Conservation (phyloP, 768 basidiomycete genomes). For the Boletus rubropictus region DNA sequence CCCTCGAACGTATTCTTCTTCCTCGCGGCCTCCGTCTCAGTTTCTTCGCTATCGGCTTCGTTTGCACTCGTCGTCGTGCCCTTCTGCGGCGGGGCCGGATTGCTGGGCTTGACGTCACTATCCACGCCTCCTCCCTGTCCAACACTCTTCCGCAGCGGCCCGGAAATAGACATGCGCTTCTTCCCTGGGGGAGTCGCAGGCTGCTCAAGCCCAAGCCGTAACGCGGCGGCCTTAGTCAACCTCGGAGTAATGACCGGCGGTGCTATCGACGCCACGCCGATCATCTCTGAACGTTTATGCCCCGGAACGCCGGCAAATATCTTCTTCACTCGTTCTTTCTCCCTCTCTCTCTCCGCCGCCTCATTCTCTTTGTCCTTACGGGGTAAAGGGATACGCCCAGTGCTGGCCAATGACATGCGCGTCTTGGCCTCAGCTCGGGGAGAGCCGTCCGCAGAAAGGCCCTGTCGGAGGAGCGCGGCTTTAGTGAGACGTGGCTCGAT, state of each 20-base stretch:
- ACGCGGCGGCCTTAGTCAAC: constrained; percentile 69
- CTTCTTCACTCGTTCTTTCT: constrained; percentile 55
- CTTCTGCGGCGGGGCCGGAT: constrained; percentile 11
- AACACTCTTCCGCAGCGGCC: constrained; percentile 8
- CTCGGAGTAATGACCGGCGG: constrained; percentile 67
- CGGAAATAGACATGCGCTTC: constrained; percentile 33
- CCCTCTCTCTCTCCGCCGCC: constrained; percentile 46
- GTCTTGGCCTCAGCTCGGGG: constrained; percentile 17
- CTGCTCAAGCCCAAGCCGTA: constrained; percentile 52
- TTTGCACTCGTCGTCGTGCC: constrained; percentile 15
- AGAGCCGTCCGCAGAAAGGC: constrained; percentile 39
- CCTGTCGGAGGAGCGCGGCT: constrained; percentile 69
- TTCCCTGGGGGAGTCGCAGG: constrained; percentile 36
- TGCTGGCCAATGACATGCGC: constrained; percentile 33
- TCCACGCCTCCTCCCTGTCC: constrained; percentile 1
- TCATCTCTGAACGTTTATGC: constrained; percentile 66
- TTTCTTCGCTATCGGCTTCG: constrained; percentile 28
- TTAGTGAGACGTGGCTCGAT: constrained; percentile 75
- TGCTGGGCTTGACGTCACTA: constrained; percentile 1
- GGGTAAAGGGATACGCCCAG: constrained; percentile 25
- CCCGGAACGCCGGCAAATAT: constrained; percentile 78
- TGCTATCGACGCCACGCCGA: constrained; percentile 68
- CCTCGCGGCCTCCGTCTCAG: constrained; percentile 22
- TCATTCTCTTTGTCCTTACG: constrained; percentile 27
- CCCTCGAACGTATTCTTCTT: constrained; percentile 61